Evolutionary conservation across 306 rosid genomes (phyloP).

Genomic region (Prunus padus): DNA sequence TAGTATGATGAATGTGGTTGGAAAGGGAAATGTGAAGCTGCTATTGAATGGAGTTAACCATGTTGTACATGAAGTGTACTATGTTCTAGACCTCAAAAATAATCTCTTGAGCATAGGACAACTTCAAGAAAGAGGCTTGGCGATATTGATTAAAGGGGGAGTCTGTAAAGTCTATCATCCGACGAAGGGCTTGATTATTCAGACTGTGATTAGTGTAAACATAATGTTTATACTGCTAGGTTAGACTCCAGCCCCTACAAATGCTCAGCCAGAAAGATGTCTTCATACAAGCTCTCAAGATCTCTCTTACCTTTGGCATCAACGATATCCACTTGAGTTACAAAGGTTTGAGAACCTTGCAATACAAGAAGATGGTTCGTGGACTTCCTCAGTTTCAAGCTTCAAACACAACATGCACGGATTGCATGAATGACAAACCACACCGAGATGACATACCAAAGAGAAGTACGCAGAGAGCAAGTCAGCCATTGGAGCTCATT

Average conservation of each 20-base stretch:
- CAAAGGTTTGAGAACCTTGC: neutral
- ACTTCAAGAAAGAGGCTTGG: neutral
- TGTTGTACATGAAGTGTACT: neutral
- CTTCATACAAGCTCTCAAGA: neutral
- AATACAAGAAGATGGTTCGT: neutral
- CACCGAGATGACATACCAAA: too few species aligned
- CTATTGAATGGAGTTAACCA: neutral
- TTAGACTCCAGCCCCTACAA: neutral
- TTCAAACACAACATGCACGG: too few species aligned
- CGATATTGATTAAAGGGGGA: neutral
- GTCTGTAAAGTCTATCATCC: neutral
- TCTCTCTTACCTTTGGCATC: neutral
- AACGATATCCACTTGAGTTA: neutral
- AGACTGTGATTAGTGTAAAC: neutral
- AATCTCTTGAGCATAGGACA: constrained; percentile 8
- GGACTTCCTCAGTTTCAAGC: neutral
- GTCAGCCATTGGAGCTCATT: too few species aligned
- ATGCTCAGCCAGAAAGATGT: neutral
- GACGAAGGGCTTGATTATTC: neutral
- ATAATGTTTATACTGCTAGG: neutral
- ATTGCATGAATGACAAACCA: too few species aligned
- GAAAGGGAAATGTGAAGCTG: neutral
- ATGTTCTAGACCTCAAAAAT: constrained; percentile 2
- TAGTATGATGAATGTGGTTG: neutral
- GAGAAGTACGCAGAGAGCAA: neutral